Evolutionary conservation across 345 rosid species (phyloP), one percentile per base, ranked within the genome.

Genomic region (Aegle marmelos): DNA sequence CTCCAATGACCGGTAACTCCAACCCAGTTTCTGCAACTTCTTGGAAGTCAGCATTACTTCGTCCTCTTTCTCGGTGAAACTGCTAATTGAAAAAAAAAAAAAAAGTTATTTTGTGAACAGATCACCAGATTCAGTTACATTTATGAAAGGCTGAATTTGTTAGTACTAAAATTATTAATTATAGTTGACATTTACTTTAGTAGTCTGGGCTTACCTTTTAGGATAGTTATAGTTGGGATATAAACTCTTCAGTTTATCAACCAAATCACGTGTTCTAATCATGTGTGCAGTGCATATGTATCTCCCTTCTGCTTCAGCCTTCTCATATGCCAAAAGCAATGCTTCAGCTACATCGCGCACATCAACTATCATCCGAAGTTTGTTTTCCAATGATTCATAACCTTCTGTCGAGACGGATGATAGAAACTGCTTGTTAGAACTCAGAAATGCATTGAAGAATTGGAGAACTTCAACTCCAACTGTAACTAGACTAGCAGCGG

Each of bases 141-240:
- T 59, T 59, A 25, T 11, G 6, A 9, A n/a, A n/a, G 31, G 63
- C 5, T 41, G 16, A 19, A 7, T 3, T 48, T 14, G 16, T 27
- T 17, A 50, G 7, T 33, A 41, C 50, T 11, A 41, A 9, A 10
- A 41, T 30, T 50, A 50, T 59, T 41, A 70, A 16, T 37, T 16
- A 21, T 6, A 16, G 22, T 50, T 6, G 28, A 25, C 19, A 37
- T 7, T 24, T 50, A 37, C 9, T 2, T 24, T 7, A 16, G 56
- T 50, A 5, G 27, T 6, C 17, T 50, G 24, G 69, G 60, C 78
- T 83, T 85, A 85, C 97, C 48, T 82, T 72, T 84, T 79, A 1
- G 94, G 93, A 79, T 85, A 91, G 41, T 82, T 87, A 77, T 83
- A 89, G 71, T 79, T 68, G 21, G 92, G 92, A 80, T 83, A 94